Evolutionary conservation across 371 early-diverging fungal species (phyloP), one percentile per base, ranked within the genome.

Genomic region (Mucor plumbeus): DNA sequence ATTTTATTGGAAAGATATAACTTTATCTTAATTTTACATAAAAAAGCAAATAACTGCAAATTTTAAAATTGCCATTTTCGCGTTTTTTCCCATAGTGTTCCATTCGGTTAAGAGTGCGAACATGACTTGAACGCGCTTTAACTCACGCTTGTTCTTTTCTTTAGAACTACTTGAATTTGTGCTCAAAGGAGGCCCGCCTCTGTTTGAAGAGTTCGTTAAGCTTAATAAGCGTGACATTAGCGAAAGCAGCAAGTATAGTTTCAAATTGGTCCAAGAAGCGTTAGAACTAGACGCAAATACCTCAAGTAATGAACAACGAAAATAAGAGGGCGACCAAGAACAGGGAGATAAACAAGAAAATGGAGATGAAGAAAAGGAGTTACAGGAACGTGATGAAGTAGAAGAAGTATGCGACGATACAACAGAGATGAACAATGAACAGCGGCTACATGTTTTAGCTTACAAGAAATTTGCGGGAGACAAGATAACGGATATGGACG

Each of bases 261-360:
- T 58, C 65, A 64, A 58, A 56, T 64, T 55, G 57, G 64, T 64
- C 64, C 63, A 40, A 63, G 31, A 63, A 63, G 63, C 63, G 63
- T 63, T 63, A 40, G 63, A 63, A 63, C 41, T 50, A 10, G 41
- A 63, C 55, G 55, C 63, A 63, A 63, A 63, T 63, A 54, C 63
- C 41, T 40, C 63, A 63, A 63, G 54, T 63, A 40, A 40, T 63
- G 55, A 63, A 53, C 63, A 19, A 77, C 67, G 5, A 77, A 63
- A 14, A 71, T 67, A 5, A 81, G 47, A 7, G 82, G 82, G 54
- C 74, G 75, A n/a, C 66, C 69, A 50, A 55, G 41, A 63, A 26
- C 55, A 63, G 40, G 55, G 63, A 63, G 41, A 62, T 62, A 53
- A 53, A 9, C 50, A 62, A 54, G 54, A 62, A 62, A 62, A 62